Evolutionary conservation across 1,139 yeast genomes (phyloP), one percentile per base, ranked within the genome.

Genomic region (Geotrichum histeridarum): DNA sequence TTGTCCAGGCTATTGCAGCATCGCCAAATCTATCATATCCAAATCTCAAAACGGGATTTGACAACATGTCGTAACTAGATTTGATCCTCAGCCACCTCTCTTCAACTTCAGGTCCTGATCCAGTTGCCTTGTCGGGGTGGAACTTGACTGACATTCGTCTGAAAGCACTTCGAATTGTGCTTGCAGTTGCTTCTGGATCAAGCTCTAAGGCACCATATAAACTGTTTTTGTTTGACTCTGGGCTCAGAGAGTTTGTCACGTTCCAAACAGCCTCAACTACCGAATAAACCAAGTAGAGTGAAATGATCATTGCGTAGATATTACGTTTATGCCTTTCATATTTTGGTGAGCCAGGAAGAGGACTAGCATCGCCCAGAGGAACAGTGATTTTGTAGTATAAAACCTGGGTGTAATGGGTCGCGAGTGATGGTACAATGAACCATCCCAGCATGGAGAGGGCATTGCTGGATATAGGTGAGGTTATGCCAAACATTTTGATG

Each of bases 1-100:
- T 42, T n/a, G 52, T 33, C 56, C 55, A 54, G 9, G 17, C 37
- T 38, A 45, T 17, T n/a, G 51, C 59, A 30, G 50, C 32, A 3
- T 58, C 44, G 2, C 72, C 72, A 50, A 70, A 67, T 17, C 73
- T 54, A 51, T 71, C 74, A 55, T 72, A 72, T 14, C 66, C 67
- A 55, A 62, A 68, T 45, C 70, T 57, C 31, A 56, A 50, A 2
- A 57, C 54, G 0, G 64, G 63, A 50, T 62, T 62, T 8, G 63
- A 51, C 33, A 72, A 60, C 18, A 66, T 58, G 43, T 69, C 69
- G 51, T 67, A 63, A 43, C 69, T 66, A n/a, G 55, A 56, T 48
- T 64, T 59, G 36, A 70, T 55, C 30, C 51, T 50, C 30, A 67
- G 55, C 61, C 66, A 71, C 39, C 52, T 48, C 22, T 54, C 60